Conservation (phyloP, 192 early-diverging fungal genomes). For the Phlyctochytrium bullatum region DNA sequence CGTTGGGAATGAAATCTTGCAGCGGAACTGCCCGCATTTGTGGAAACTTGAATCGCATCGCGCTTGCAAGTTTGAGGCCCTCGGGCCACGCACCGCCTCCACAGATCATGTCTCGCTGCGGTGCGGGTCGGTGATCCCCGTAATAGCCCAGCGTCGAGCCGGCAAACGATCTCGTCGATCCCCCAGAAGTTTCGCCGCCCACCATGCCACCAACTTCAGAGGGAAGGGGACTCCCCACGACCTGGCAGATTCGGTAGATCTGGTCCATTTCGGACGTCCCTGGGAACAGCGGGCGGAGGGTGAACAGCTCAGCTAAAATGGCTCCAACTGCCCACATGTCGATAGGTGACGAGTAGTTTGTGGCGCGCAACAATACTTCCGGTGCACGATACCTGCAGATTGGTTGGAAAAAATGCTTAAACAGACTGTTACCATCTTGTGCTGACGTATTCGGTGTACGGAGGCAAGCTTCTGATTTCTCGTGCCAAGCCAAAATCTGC, state of each 20-base stretch:
- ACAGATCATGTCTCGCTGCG: conserved; percentile 15
- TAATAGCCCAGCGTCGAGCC: not conserved
- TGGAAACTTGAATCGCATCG: conserved; percentile 58
- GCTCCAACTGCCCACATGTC: conserved; percentile 96
- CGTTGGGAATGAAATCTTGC: conserved; percentile 56
- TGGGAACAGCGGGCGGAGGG: conserved; percentile 87
- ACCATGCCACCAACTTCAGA: conserved; percentile 10
- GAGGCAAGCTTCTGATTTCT: conserved; percentile 82
- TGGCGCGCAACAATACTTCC: conserved; percentile 83
- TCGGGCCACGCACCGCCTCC: conserved; percentile 53
- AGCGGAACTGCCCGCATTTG: conserved; percentile 40
- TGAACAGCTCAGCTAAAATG: conserved; percentile 88
- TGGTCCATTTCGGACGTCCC: conserved; percentile 93
- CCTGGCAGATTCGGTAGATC: conserved; percentile 75
- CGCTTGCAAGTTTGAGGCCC: conserved; percentile 44
- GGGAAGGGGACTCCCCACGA: conserved; percentile 71
- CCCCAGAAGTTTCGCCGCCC: not conserved
- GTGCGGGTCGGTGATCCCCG: not conserved
- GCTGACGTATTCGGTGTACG: conserved; percentile 96
- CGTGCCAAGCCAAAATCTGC: conserved; percentile 96
- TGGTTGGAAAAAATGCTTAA: not conserved
- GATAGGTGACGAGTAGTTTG: conserved; percentile 83
- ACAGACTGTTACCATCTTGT: conserved; percentile 77
- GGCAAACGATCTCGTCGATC: not conserved
- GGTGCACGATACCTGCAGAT: conserved; percentile 85